A percentile compares a stretch with the other conserved stretches of the same genome.
phyloP scores from a whole-genome alignment of 2,329 filamentous ascomycete species.

The Westerdykella aurantiaca region DNA sequence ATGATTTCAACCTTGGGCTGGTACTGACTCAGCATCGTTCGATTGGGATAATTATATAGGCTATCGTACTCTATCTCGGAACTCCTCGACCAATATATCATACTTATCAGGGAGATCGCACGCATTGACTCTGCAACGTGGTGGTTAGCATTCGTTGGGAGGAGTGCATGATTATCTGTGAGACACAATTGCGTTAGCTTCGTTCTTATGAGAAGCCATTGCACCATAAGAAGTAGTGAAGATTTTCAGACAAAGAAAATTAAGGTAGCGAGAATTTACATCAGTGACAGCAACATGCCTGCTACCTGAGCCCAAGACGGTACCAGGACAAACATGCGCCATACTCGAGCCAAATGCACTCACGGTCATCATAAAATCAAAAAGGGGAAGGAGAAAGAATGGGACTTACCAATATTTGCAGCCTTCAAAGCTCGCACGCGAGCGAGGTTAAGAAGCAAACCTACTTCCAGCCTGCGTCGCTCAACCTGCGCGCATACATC shows the following conservation, averaged over 20 bases:
- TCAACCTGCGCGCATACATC: slow-evolving; percentile 90
- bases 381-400: slow-evolving; percentile 6
- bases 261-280: slow-evolving; percentile 99
- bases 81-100: slow-evolving; percentile 73
- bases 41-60: slow-evolving; percentile 31
- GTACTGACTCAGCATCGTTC: slow-evolving; percentile 42
- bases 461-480: slow-evolving; percentile 96
- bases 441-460: slow-evolving; percentile 24
- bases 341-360: slow-evolving; percentile 99
- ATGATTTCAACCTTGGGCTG: slow-evolving; percentile 80
- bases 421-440: slow-evolving; percentile 1
- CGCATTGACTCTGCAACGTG: slow-evolving; percentile 70
- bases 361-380: slow-evolving; percentile 82
- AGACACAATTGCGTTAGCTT: slow-evolving; percentile 29
- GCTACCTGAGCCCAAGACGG: slow-evolving; percentile 68
- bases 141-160: slow-evolving; percentile 12
- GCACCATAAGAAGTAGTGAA: slow-evolving; percentile 13
- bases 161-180: slow-evolving; percentile 18
- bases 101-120: slow-evolving; percentile 91
- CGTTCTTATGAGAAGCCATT: slow-evolving; percentile 9
- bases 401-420: slow-evolving; percentile 22
- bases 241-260: slow-evolving; percentile 71
- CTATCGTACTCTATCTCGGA: slow-evolving; percentile 74
- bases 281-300: slow-evolving; percentile 74
- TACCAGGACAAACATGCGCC: slow-evolving; percentile 56